Percentiles rank a stretch among this genome's conserved stretches.
Conservation (phyloP, 129 eudicot species). For the Erigeron canadensis region DNA sequence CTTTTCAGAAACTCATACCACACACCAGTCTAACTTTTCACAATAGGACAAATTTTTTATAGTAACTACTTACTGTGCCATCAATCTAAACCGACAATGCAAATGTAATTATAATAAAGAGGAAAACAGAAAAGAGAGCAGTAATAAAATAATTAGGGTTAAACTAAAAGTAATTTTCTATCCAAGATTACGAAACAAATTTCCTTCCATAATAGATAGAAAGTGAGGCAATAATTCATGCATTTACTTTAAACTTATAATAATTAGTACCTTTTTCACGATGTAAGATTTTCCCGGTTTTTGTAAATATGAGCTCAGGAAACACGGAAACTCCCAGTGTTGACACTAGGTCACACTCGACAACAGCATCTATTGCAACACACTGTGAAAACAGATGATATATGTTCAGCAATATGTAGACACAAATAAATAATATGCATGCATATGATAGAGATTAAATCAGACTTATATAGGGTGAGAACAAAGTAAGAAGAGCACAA, state of each 20-base stretch:
- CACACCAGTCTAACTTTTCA: too few species aligned
- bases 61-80: too few species aligned
- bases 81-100: not conserved
- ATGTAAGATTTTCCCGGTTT: constrained; percentile 78
- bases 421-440: not conserved
- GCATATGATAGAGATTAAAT: not conserved
- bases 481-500: not conserved
- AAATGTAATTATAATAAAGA: not conserved
- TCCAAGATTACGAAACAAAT: not conserved
- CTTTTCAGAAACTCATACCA: not conserved
- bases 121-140: not conserved
- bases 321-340: constrained; percentile 70
- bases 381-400: constrained; percentile 49
- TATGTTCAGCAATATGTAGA: not conserved
- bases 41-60: too few species aligned
- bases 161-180: not conserved
- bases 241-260: not conserved
- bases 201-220: not conserved
- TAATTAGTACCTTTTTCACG: constrained; percentile 74
- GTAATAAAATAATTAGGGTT: not conserved
- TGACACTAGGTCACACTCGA: constrained; percentile 73
- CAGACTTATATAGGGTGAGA: not conserved
- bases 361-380: constrained; percentile 88
- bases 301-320: constrained; percentile 86
- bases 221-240: not conserved